phyloP scores from a whole-genome alignment of 2,329 filamentous ascomycete species.

The Dactylella cylindrospora region DNA sequence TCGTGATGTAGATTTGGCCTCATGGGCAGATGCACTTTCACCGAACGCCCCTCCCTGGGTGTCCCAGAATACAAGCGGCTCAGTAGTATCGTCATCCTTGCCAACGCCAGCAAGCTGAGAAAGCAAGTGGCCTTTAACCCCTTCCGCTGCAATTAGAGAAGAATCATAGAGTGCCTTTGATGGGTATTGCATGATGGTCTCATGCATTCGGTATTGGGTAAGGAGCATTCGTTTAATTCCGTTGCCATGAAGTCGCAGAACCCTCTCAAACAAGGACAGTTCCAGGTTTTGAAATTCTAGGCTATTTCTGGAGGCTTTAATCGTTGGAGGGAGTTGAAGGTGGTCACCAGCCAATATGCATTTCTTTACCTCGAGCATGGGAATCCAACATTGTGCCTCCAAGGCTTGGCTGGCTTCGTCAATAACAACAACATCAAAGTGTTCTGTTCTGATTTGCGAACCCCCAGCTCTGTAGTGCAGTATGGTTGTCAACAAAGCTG shows the following conservation, averaged over 20 bases:
- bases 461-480: slow-evolving; percentile 64
- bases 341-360: slow-evolving; percentile 92
- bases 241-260: slow-evolving; percentile 77
- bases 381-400: slow-evolving; percentile 96
- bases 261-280: slow-evolving; percentile 87
- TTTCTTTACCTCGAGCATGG: slow-evolving; percentile 74
- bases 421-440: slow-evolving; percentile 91
- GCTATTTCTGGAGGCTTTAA: slow-evolving; percentile 68
- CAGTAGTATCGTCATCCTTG: slow-evolving; percentile 80
- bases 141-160: slow-evolving; percentile 76
- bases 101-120: slow-evolving; percentile 71
- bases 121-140: slow-evolving; percentile 73
- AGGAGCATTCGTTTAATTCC: slow-evolving; percentile 92
- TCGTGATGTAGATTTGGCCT: slow-evolving; percentile 57
- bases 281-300: slow-evolving; percentile 64
- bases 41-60: slow-evolving; percentile 93
- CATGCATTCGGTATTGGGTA: slow-evolving; percentile 97
- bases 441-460: slow-evolving; percentile 73
- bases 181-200: slow-evolving; percentile 91
- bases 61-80: slow-evolving; percentile 90
- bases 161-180: slow-evolving; percentile 84
- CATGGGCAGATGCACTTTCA: slow-evolving; percentile 70
- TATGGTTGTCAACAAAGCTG: background rate
- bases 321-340: slow-evolving; percentile 87
- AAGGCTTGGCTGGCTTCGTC: slow-evolving; percentile 95